Evolutionary conservation across 2,329 filamentous ascomycete species (phyloP).

Genomic region (Penicillium palitans): DNA sequence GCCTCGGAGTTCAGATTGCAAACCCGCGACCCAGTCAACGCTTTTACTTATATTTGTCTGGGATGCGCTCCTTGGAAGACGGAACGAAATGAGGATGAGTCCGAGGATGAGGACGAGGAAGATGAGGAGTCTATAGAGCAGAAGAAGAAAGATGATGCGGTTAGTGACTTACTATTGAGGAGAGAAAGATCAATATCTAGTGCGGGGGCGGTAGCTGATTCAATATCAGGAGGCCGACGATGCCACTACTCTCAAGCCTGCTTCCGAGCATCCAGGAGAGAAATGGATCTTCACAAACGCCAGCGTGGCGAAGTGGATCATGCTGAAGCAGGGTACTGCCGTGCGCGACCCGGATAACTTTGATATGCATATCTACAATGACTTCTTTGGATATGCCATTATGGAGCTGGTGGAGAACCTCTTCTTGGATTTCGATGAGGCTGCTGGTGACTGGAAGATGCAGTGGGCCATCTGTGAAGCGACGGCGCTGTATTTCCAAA

Average conservation of each 20-base stretch:
- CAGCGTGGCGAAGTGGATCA: not conserved
- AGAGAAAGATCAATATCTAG: not conserved
- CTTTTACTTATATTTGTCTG: not conserved
- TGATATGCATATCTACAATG: constrained; percentile 47
- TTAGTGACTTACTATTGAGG: not conserved
- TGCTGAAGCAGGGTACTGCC: not conserved
- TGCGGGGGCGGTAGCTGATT: not conserved
- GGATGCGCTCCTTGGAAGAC: not conserved
- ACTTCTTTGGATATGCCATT: constrained; percentile 43
- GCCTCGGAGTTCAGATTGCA: not conserved
- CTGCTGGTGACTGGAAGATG: constrained; percentile 37
- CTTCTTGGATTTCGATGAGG: constrained; percentile 44
- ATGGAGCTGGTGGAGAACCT: constrained; percentile 49
- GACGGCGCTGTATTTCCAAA: constrained; percentile 33
- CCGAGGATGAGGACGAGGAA: not conserved
- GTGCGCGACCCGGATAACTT: constrained; percentile 40
- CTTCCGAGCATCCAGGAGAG: not conserved
- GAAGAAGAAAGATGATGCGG: not conserved
- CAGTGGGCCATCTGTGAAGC: constrained; percentile 47
- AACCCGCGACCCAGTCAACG: not conserved
- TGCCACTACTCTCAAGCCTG: not conserved
- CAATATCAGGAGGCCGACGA: not conserved
- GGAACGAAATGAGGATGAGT: not conserved
- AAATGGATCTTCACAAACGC: constrained; percentile 1
- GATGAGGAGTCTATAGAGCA: not conserved